phyloP scores from a whole-genome alignment of 1,284 basidiomycete species.

The Microbotryum scabiosae region DNA sequence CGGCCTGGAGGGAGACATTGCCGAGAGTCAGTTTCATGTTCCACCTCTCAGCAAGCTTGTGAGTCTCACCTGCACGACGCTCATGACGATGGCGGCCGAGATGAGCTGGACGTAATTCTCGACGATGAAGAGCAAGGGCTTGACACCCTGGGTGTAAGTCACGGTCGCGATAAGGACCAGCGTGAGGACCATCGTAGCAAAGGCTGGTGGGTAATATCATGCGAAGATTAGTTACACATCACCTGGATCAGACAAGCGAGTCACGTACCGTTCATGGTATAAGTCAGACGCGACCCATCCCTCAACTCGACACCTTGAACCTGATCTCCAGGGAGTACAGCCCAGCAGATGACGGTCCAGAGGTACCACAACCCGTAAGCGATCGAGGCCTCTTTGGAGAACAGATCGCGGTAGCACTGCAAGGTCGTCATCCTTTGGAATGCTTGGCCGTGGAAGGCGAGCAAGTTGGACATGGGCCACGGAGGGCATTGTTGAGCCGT shows the following conservation, averaged over 20 bases:
- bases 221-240: background rate
- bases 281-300: conserved; percentile 62
- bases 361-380: conserved; percentile 85
- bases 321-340: conserved; percentile 74
- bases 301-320: conserved; percentile 70
- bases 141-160: conserved; percentile 63
- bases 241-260: no score
- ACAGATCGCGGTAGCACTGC: conserved; percentile 44
- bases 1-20: conserved; percentile 40
- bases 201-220: conserved; percentile 49
- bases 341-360: conserved; percentile 76
- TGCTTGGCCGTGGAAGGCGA: conserved; percentile 21
- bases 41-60: no score
- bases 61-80: conserved; percentile 54
- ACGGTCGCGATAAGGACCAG: conserved; percentile 60
- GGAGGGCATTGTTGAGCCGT: conserved; percentile 28
- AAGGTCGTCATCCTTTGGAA: conserved; percentile 38
- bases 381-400: conserved; percentile 65
- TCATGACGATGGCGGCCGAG: conserved; percentile 74
- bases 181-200: conserved; percentile 73
- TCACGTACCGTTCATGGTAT: conserved; percentile 85
- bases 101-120: conserved; percentile 85
- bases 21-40: no score
- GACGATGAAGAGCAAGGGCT: conserved; percentile 79
- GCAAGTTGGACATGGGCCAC: conserved; percentile 25